Percentiles rank a stretch among this genome's conserved stretches.
Conservation (phyloP, 2,329 filamentous ascomycete genomes). For the Gliomastix tumulicola region DNA sequence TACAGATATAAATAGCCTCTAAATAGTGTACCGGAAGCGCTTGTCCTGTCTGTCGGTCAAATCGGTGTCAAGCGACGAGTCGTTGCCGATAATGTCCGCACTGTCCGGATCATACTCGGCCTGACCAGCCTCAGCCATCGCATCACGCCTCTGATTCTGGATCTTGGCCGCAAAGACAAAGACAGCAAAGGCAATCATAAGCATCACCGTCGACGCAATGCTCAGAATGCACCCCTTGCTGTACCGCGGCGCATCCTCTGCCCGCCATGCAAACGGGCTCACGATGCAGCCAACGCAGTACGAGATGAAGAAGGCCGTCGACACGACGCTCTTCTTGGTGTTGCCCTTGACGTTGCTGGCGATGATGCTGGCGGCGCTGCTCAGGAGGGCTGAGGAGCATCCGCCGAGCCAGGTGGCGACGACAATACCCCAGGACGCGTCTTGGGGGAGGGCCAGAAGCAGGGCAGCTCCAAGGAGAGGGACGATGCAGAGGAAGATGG, state of each 20-base stretch:
- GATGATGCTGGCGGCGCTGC: constrained; percentile 11
- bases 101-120: background rate
- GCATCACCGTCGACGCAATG: constrained; percentile 9
- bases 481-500: background rate
- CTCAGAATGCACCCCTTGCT: constrained; percentile 11
- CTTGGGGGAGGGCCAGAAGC: constrained; percentile 9
- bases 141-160: background rate
- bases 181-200: constrained; percentile 3
- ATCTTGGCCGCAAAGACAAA: background rate
- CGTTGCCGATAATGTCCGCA: constrained; percentile 1
- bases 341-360: constrained; percentile 19
- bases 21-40: constrained; percentile 14
- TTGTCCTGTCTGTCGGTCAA: constrained; percentile 15
- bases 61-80: constrained; percentile 9
- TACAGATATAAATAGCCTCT: too few relatives aligned
- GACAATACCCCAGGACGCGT: constrained; percentile 13
- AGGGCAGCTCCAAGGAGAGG: constrained; percentile 2
- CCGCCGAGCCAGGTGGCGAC: constrained; percentile 15
- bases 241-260: constrained; percentile 12
- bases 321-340: constrained; percentile 17
- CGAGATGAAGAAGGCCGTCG: constrained; percentile 13
- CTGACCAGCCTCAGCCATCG: background rate
- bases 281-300: constrained; percentile 16
- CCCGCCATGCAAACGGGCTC: constrained; percentile 12
- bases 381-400: constrained; percentile 8